Evolutionary conservation across 768 basidiomycete species (phyloP).

Genomic region (Mycena pura): DNA sequence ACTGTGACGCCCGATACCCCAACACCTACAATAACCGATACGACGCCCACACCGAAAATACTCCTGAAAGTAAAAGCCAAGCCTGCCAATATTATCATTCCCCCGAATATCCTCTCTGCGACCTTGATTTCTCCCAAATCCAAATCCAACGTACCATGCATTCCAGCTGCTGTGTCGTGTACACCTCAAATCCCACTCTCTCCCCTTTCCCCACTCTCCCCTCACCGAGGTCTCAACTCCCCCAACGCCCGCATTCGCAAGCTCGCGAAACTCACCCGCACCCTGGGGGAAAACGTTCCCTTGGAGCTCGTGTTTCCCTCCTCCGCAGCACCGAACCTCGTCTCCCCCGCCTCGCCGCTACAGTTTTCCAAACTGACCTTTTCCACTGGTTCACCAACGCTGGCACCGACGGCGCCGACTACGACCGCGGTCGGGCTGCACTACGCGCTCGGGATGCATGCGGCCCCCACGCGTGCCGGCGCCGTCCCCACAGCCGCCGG

Average conservation of each 20-base stretch:
- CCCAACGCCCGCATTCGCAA: conserved; percentile 47
- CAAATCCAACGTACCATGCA: conserved; percentile 9
- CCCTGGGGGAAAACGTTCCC: conserved; percentile 60
- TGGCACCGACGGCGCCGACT: no score
- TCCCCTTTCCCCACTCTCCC: conserved; percentile 32
- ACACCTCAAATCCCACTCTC: conserved; percentile 17
- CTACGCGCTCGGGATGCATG: conserved; percentile 21
- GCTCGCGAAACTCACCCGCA: conserved; percentile 58
- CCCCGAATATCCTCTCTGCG: conserved; percentile 27
- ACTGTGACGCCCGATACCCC: conserved; percentile 8
- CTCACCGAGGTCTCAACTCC: conserved; percentile 30
- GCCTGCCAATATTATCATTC: conserved; percentile 21
- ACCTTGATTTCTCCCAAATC: conserved; percentile 24
- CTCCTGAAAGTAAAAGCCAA: conserved; percentile 26
- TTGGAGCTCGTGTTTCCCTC: conserved; percentile 51
- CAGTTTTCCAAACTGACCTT: background rate
- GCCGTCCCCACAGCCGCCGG: background rate
- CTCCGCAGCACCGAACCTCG: background rate
- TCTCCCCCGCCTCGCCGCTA: background rate
- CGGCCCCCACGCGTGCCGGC: background rate
- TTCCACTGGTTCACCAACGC: no score
- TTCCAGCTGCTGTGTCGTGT: background rate
- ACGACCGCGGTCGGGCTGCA: conserved; percentile 26
- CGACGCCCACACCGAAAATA: no score
- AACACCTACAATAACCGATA: no score